phyloP scores from a whole-genome alignment of 1,139 yeast genomes.

The Yamadazyma atlantica region DNA sequence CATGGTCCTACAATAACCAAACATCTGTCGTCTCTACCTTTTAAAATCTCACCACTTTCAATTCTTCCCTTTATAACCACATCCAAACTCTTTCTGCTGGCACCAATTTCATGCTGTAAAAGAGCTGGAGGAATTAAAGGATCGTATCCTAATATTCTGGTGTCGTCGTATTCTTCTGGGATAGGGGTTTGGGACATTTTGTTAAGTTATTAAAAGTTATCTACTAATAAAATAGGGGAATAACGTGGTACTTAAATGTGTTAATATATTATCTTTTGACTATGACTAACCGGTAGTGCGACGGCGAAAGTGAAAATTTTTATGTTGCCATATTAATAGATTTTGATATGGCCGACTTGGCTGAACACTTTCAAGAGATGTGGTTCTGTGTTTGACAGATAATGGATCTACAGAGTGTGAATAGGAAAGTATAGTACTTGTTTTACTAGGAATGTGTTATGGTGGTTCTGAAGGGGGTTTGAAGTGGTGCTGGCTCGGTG shows the following conservation, averaged over 20 bases:
- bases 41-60: constrained; percentile 70
- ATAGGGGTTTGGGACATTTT: constrained; percentile 49
- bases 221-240: not conserved
- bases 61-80: constrained; percentile 77
- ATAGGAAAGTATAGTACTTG: too few species aligned
- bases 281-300: constrained; percentile 6
- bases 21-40: constrained; percentile 75
- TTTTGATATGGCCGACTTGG: constrained; percentile 1
- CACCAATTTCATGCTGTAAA: constrained; percentile 75
- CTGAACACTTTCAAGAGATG: too few species aligned
- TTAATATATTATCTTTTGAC: not conserved
- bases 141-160: constrained; percentile 86
- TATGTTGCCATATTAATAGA: constrained; percentile 1
- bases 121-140: constrained; percentile 89
- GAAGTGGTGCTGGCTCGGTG: too few species aligned
- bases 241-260: not conserved
- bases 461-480: too few species aligned
- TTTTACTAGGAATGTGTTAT: too few species aligned
- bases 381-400: too few species aligned
- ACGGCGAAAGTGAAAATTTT: constrained; percentile 4
- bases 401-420: too few species aligned
- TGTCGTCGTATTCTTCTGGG: constrained; percentile 81
- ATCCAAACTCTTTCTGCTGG: constrained; percentile 57
- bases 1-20: constrained; percentile 93
- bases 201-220: not conserved